Conservation (phyloP, 768 basidiomycete genomes). For the Boletus pseudo-olivaceus region DNA sequence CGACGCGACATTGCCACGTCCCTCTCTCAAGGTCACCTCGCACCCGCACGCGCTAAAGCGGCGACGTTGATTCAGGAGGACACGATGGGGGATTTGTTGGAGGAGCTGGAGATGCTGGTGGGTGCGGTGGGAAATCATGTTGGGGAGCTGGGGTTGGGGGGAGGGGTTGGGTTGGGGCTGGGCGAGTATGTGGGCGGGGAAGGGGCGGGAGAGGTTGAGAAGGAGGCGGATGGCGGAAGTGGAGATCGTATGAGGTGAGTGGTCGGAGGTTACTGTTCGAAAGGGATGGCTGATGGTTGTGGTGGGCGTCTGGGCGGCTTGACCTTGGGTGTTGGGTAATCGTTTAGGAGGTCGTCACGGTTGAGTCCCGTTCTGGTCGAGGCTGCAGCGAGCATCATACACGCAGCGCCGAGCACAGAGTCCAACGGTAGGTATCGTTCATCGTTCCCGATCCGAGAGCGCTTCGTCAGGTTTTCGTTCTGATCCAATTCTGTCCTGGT, state of each 20-base stretch:
- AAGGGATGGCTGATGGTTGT: conserved; percentile 1
- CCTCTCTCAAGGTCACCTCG: conserved; percentile 57
- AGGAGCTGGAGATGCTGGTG: conserved; percentile 62
- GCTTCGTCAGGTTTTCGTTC: not conserved
- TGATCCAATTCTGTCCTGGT: not conserved
- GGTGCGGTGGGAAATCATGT: conserved; percentile 59
- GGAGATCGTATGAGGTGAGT: conserved; percentile 34
- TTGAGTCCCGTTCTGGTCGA: conserved; percentile 56
- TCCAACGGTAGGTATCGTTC: conserved; percentile 48
- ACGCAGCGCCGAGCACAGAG: conserved; percentile 51
- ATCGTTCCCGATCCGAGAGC: not conserved
- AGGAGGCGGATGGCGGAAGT: not conserved
- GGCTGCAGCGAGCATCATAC: conserved; percentile 67
- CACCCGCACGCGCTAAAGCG: conserved; percentile 68
- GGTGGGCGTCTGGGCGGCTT: conserved; percentile 1
- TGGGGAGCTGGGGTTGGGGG: conserved; percentile 45
- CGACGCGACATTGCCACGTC: conserved; percentile 67
- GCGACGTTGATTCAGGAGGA: conserved; percentile 66
- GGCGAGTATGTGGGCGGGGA: not conserved
- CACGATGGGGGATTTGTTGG: conserved; percentile 56
- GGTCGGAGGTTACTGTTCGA: not conserved
- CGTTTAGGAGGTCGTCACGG: conserved; percentile 28
- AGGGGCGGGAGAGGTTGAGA: not conserved
- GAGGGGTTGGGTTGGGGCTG: conserved; percentile 3
- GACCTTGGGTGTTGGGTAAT: not conserved